These are phyloP conservation scores for Hippophae tibetana DNA, from an alignment of 306 rosid genomes.

Conservation along the genomic window DNA sequence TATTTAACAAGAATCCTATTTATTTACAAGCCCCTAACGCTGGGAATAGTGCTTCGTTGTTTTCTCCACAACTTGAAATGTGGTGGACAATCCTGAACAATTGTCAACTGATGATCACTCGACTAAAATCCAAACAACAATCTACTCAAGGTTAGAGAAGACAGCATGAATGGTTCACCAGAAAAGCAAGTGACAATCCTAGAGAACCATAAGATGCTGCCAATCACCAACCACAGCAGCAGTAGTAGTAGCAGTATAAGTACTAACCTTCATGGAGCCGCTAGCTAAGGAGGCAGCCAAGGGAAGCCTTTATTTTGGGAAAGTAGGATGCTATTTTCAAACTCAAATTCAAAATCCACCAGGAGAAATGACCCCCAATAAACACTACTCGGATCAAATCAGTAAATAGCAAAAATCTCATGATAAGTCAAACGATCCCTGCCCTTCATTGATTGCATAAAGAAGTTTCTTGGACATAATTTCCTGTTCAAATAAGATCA, in stretches of 20 bases:
- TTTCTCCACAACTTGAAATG: constrained; percentile 51
- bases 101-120: background rate
- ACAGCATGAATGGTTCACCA: too few relatives aligned
- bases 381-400: constrained; percentile 39
- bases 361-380: constrained; percentile 30
- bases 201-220: background rate
- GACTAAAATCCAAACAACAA: background rate
- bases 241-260: background rate
- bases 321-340: constrained; percentile 35
- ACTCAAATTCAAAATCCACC: constrained; percentile 28
- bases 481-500: constrained; percentile 45
- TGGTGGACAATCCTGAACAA: constrained; percentile 30
- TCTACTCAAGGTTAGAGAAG: too few relatives aligned
- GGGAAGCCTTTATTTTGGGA: constrained; percentile 42
- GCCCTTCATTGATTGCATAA: constrained; percentile 97
- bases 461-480: constrained; percentile 91
- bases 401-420: constrained; percentile 54
- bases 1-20: constrained; percentile 39
- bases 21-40: constrained; percentile 54
- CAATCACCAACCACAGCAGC: too few relatives aligned
- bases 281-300: constrained; percentile 24
- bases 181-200: background rate
- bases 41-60: constrained; percentile 30
- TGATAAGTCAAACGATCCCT: constrained; percentile 96
- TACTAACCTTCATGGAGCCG: constrained; percentile 45